Evolutionary conservation across 2,329 filamentous ascomycete genomes (phyloP), one percentile per base, ranked within the genome.

Genomic region (Knufia petricola): DNA sequence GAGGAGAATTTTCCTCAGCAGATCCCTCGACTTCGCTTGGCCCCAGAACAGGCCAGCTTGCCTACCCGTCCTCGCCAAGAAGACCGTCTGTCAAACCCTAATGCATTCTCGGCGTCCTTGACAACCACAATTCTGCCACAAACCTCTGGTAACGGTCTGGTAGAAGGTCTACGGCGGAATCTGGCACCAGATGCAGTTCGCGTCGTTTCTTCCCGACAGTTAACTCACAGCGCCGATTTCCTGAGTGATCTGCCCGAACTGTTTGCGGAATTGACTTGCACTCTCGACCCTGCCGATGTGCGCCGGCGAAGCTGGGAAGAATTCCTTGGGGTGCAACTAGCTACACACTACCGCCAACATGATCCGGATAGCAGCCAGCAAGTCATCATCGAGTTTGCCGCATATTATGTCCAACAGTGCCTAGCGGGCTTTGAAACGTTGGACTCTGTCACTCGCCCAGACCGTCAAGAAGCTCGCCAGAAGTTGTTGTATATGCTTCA

Each of bases 331-430:
- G 13, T 44, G 4, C 12, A 32, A 4, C 15, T 44, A 3, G 28
- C 20, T 8, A 13, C 19, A 3, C 15, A 31, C 26, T 44, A 44
- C 26, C 26, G 24, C 9, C 24, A 8, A 4, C 4, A 12, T 9
- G 26, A 15, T 17, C 41, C 13, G 15, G 26, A 34, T 13, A n/a
- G 23, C 8, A 21, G 26, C 15, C 20, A 32, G 10, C 10, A n/a
- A 3, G 8, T 17, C n/a, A 13, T 32, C 9, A 28, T 47, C 12
- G 34, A 39, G 39, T 47, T 47, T 20, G 44, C 34, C 9, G 32
- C 44, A 2, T 47, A 47, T 17, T 47, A 47, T 17, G 31, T 39
- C 19, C 23, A 37, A 30, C 44, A 38, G 17, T 38, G 15, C 13
- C 15, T 47, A 8, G 32, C 20, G 15, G 23, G 24, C 9, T 38